Conservation (phyloP, 371 early-diverging fungal genomes). For the Apophysomyces trapeziformis region DNA sequence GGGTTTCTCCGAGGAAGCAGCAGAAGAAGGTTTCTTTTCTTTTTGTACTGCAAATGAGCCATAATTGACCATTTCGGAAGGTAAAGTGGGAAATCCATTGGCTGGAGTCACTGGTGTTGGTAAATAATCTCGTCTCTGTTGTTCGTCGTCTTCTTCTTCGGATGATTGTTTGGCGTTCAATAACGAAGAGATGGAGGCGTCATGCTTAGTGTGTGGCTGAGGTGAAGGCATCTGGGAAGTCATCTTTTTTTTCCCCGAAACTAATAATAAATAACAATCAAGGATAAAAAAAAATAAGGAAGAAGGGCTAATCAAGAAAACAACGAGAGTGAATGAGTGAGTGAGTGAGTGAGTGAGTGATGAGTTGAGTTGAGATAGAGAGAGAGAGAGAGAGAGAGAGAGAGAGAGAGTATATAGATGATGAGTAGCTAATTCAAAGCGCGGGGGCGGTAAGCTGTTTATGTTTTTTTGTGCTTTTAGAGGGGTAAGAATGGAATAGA, state of each 20-base stretch:
- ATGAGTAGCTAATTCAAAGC: too few species aligned
- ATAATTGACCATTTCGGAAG: background rate
- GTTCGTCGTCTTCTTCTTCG: background rate
- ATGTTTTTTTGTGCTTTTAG: too few species aligned
- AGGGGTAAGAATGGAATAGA: background rate
- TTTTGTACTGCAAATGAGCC: background rate
- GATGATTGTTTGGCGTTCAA: slow-evolving; percentile 12
- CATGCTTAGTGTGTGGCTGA: slow-evolving; percentile 11
- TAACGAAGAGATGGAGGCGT: slow-evolving; percentile 14
- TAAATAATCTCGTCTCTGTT: slow-evolving; percentile 15
- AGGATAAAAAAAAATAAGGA: too few species aligned
- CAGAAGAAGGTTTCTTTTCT: background rate
- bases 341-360: too few species aligned
- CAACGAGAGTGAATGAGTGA: too few species aligned
- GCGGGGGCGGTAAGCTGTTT: too few species aligned
- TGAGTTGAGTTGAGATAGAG: background rate
- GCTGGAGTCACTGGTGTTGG: slow-evolving; percentile 32
- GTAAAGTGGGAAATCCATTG: slow-evolving; percentile 15
- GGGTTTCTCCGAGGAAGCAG: slow-evolving; percentile 14
- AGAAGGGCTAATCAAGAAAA: too few species aligned
- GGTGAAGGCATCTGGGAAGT: slow-evolving; percentile 6
- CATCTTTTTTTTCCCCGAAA: background rate
- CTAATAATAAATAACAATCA: too few species aligned
- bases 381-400: background rate
- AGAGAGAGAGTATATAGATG: too few species aligned